Conservation (phyloP, 257 asterid genomes). For the Coffea eugenioides region DNA sequence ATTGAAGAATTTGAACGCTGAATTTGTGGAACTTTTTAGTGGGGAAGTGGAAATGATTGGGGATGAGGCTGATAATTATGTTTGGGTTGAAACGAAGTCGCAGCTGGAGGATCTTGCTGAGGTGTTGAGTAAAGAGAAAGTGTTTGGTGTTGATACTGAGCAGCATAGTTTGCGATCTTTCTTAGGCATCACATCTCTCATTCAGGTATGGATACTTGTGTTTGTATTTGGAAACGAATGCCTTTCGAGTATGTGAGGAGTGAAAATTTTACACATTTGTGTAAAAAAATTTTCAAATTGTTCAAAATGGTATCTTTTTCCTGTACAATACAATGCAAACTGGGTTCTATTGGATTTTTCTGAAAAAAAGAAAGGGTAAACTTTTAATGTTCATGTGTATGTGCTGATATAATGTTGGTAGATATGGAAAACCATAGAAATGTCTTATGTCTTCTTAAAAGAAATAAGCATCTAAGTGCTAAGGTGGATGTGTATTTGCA, state of each 20-base stretch:
- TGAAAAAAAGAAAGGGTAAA: neutral
- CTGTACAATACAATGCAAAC: too few relatives aligned
- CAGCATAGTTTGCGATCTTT: constrained; percentile 89
- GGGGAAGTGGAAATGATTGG: constrained; percentile 40
- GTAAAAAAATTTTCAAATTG: neutral
- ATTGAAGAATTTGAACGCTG: constrained; percentile 47
- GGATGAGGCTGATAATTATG: constrained; percentile 44
- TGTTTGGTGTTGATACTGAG: constrained; percentile 91
- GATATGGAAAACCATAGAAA: too few relatives aligned
- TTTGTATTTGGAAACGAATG: neutral
- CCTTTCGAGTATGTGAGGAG: too few relatives aligned
- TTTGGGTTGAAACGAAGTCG: constrained; percentile 61
- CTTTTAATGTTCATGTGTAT: neutral
- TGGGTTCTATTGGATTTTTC: too few relatives aligned
- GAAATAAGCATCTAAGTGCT: neutral
- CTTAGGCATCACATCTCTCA: constrained; percentile 83
- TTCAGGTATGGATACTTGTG: constrained; percentile 57
- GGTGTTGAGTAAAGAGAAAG: constrained; percentile 60
- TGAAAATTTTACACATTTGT: neutral
- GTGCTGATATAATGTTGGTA: neutral
- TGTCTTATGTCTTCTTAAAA: neutral
- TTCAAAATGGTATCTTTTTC: neutral
- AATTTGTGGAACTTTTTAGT: constrained; percentile 41
- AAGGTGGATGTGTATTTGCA: neutral
- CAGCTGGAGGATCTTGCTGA: constrained; percentile 61